Evolutionary conservation across 345 rosid genomes (phyloP), one percentile per base, ranked within the genome.

Genomic region (Hibiscus trionum): DNA sequence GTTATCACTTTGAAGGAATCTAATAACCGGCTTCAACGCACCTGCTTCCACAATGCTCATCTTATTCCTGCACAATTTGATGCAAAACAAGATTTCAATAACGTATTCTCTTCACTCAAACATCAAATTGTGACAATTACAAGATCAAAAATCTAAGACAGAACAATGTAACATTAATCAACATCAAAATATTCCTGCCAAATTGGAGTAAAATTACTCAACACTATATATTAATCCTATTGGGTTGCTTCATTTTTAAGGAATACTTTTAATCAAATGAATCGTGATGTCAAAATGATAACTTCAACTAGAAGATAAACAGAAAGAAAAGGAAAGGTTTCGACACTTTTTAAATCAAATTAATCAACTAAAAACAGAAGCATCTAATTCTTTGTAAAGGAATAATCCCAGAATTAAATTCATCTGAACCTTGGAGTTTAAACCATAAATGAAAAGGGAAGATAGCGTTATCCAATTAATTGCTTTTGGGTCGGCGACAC

Each of bases 1-100:
- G 58, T 81, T 83, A n/a, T 82, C 72, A 39, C 88, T 90, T 67
- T 80, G 86, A 65, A 95, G 91, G 77, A 92, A 90, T 70, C 77
- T 73, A 71, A 88, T 82, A 57, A 95, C 84, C 29, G 97, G 90
- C 66, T 87, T 88, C 55, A 95, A 89, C 12, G 91, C 99, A 29
- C 99, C 97, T n/a, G 94, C 97, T 83, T 90, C 89, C 50, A 95
- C 82, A 11, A 95, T 95, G 69, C 79, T 83, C 77, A 85, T 85
- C 82, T 95, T 95, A 69, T 95, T 95, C 84, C 99, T 95, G 90
- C 76, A 82, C 76, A 55, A 79, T 49, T 49, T 95, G 82, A 97
- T 95, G 91, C 77, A 82, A 77, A 55, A 79, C 29, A 66, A 68
- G 0, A 17, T 8, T 56, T 29, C 10, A 50, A n/a, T 29, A 10